These are phyloP conservation scores for Maudiozyma bulderi DNA, from an alignment of 805 yeast species.

Conservation along the genomic window DNA sequence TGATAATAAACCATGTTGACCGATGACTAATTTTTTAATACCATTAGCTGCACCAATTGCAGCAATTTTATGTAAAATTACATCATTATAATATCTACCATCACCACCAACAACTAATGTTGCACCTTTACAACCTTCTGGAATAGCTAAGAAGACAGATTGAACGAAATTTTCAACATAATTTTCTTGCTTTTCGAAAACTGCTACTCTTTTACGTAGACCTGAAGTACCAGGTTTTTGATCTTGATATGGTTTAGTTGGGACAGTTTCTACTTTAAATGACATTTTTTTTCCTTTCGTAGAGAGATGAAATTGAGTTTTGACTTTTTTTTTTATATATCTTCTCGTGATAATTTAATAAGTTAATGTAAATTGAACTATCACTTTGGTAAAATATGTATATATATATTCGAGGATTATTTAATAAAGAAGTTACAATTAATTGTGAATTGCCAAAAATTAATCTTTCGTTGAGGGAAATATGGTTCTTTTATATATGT, in stretches of 20 bases:
- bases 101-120: slow-evolving; percentile 93
- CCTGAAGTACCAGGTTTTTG: slow-evolving; percentile 99
- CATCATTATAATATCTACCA: slow-evolving; percentile 85
- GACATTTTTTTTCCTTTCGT: slow-evolving; percentile 13
- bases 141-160: slow-evolving; percentile 74
- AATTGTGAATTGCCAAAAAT: too few species aligned
- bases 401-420: background rate
- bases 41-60: slow-evolving; percentile 88
- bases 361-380: too few species aligned
- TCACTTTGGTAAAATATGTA: too few species aligned
- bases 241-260: slow-evolving; percentile 72
- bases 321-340: background rate
- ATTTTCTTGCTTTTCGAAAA: slow-evolving; percentile 59
- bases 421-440: too few species aligned
- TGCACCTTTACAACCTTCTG: slow-evolving; percentile 76
- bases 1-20: slow-evolving; percentile 79
- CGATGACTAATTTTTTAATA: slow-evolving; percentile 73
- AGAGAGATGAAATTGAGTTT: background rate
- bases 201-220: slow-evolving; percentile 78
- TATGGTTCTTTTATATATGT: too few species aligned
- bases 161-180: slow-evolving; percentile 94
- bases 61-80: slow-evolving; percentile 72
- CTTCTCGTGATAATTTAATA: too few species aligned
- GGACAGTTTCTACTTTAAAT: slow-evolving; percentile 28
- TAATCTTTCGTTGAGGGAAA: too few species aligned